These are phyloP conservation scores for Sisymbrium irio DNA, from an alignment of 345 rosid species.

Conservation along the genomic window DNA sequence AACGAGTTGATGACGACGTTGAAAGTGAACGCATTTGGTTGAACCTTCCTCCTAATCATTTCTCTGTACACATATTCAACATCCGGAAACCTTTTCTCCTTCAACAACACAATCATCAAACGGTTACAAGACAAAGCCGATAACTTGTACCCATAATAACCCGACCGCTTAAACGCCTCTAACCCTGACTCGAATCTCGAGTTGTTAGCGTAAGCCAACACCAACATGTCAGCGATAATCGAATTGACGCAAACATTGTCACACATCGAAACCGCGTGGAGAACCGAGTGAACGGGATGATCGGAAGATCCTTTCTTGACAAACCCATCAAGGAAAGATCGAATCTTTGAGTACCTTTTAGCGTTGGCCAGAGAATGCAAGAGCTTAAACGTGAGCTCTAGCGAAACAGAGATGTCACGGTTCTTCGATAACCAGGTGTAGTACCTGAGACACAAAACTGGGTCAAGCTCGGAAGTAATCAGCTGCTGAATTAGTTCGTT, in stretches of 20 bases:
- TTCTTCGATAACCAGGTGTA: slow-evolving; percentile 56
- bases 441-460: slow-evolving; percentile 56
- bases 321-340: slow-evolving; percentile 63
- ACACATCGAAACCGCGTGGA: slow-evolving; percentile 59
- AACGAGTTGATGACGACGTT: slow-evolving; percentile 57
- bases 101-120: slow-evolving; percentile 64
- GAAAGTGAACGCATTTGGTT: slow-evolving; percentile 46
- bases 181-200: slow-evolving; percentile 46
- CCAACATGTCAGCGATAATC: slow-evolving; percentile 63
- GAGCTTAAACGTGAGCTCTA: slow-evolving; percentile 48
- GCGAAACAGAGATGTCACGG: slow-evolving; percentile 37
- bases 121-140: slow-evolving; percentile 71
- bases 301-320: slow-evolving; percentile 36
- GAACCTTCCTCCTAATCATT: slow-evolving; percentile 63
- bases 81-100: slow-evolving; percentile 41
- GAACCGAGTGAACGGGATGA: slow-evolving; percentile 47
- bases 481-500: slow-evolving; percentile 42
- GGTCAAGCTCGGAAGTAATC: slow-evolving; percentile 50
- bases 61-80: slow-evolving; percentile 62
- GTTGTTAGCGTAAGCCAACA: slow-evolving; percentile 53
- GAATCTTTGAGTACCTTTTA: slow-evolving; percentile 53
- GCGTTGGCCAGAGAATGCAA: slow-evolving; percentile 47
- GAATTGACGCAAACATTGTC: slow-evolving; percentile 53
- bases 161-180: slow-evolving; percentile 75
- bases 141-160: slow-evolving; percentile 64